Base-by-base conservation (phyloP, 148 eudicot genomes). In the Amaranthus hypochondriacus region DNA sequence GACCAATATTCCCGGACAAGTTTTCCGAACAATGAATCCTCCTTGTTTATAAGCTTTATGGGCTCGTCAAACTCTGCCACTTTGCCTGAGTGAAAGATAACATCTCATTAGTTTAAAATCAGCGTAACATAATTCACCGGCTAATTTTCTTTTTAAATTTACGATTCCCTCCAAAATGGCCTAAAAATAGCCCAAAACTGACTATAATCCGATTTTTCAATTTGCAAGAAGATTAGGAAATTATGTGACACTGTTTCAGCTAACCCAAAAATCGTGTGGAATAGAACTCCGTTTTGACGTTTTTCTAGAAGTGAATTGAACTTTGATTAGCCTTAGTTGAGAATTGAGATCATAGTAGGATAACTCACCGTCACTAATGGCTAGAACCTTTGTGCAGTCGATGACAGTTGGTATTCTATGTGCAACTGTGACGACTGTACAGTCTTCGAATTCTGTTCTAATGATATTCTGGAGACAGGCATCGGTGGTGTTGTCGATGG, bases 361-460 rank as follows among this genome's bases (percentile, higher is more conserved):
- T 28, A 48, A 48, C 74, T 64, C 69, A 85, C 91, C 91, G 48
- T 87, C 89, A 7, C 84, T 82, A 18, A 87, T 47, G 49, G 78
- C 83, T 50, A 87, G 82, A 65, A 87, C 85, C 80, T 65, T 83
- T 9, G 85, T 85, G 84, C 88, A 83, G 59, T 87, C 86, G 81
- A 87, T 78, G 44, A 87, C 91, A 42, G 87, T 87, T 13, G 89
- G 88, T 79, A 87, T 87, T 49, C 90, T 85, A 62, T 87, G 90
- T 7, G 90, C 88, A 44, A 87, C 88, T 53, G 90, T 87, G 47
- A 87, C 80, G 3, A 87, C 87, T 7, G 90, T 87, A 70, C 87
- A 81, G 56, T 78, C 74, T 6, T 62, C 73, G 53, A 87, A 87
- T 70, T 87, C 89, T 77, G 77, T 75, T 56, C 88, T 49, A 48